Evolutionary conservation across 1,139 yeast species (phyloP).

Genomic region (Yamadazyma membranifaciens): DNA sequence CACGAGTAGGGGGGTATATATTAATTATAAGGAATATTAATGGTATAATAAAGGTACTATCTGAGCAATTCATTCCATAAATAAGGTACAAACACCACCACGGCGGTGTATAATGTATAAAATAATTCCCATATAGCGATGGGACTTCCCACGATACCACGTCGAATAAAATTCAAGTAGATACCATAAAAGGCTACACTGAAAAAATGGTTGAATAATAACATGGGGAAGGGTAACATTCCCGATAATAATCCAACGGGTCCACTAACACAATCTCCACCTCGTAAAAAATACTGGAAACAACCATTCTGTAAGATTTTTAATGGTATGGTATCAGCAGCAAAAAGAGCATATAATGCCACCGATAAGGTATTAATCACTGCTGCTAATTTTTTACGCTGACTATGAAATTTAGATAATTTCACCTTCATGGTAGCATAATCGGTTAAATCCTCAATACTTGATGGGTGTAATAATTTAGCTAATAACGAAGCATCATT

Average conservation of each 20-base stretch:
- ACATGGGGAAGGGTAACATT: conserved; percentile 68
- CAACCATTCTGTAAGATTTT: conserved; percentile 82
- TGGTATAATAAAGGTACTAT: neutral
- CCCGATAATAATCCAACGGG: conserved; percentile 89
- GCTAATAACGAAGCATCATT: conserved; percentile 78
- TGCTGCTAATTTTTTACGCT: conserved; percentile 74
- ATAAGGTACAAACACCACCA: conserved; percentile 75
- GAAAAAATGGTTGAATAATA: conserved; percentile 81
- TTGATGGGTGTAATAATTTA: conserved; percentile 53
- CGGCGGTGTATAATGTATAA: conserved; percentile 70
- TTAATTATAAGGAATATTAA: neutral
- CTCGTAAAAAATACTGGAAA: conserved; percentile 77
- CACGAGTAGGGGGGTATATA: too few species aligned
- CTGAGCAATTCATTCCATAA: conserved; percentile 48
- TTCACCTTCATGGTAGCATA: conserved; percentile 52
- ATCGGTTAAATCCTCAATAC: conserved; percentile 60
- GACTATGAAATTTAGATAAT: conserved; percentile 66
- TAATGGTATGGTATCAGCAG: conserved; percentile 73
- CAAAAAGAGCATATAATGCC: conserved; percentile 85
- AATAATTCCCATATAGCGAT: conserved; percentile 69
- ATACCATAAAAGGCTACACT: conserved; percentile 86
- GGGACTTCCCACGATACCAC: conserved; percentile 71
- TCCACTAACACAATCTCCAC: conserved; percentile 74
- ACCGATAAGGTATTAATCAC: conserved; percentile 89
- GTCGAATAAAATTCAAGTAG: conserved; percentile 60